Conservation (phyloP, 805 yeast genomes). For the Saccharomycopsis sp. region DNA sequence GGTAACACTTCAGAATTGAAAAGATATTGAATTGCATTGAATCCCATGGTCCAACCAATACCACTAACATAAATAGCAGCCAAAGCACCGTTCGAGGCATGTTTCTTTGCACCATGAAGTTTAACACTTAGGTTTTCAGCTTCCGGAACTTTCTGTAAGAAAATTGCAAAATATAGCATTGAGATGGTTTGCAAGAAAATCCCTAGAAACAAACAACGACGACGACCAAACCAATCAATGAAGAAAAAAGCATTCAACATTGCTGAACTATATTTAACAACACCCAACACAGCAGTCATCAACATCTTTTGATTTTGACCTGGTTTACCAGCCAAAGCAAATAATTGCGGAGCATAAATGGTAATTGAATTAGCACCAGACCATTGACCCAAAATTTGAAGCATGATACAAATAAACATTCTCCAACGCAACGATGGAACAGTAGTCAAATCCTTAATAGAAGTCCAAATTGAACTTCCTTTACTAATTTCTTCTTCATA, state of each 20-base stretch:
- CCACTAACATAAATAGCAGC: conserved; percentile 46
- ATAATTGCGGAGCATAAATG: conserved; percentile 48
- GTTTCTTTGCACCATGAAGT: conserved; percentile 28
- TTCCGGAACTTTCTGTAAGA: conserved; percentile 38
- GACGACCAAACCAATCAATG: conserved; percentile 45
- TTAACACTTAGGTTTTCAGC: conserved; percentile 30
- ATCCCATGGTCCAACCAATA: conserved; percentile 54
- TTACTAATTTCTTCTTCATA: conserved; percentile 30
- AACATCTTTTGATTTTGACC: conserved; percentile 33
- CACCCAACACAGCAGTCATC: conserved; percentile 48
- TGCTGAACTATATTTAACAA: conserved; percentile 45
- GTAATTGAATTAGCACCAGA: conserved; percentile 53
- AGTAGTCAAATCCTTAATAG: conserved; percentile 31
- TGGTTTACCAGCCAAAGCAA: conserved; percentile 39
- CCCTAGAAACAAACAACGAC: conserved; percentile 42
- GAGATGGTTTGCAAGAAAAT: conserved; percentile 37
- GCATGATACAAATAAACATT: conserved; percentile 34
- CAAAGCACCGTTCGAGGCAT: conserved; percentile 42
- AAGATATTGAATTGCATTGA: conserved; percentile 49
- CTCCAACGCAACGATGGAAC: conserved; percentile 40
- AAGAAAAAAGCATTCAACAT: conserved; percentile 45
- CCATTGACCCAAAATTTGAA: conserved; percentile 51
- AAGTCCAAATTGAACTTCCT: conserved; percentile 24
- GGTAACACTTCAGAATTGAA: conserved; percentile 52
- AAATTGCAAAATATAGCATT: conserved; percentile 41